A percentile compares a stretch with the other conserved stretches of the same genome.
These are phyloP conservation scores for Cadophora sp. DNA, from an alignment of 2,329 filamentous ascomycete species.

Conservation along the genomic window DNA sequence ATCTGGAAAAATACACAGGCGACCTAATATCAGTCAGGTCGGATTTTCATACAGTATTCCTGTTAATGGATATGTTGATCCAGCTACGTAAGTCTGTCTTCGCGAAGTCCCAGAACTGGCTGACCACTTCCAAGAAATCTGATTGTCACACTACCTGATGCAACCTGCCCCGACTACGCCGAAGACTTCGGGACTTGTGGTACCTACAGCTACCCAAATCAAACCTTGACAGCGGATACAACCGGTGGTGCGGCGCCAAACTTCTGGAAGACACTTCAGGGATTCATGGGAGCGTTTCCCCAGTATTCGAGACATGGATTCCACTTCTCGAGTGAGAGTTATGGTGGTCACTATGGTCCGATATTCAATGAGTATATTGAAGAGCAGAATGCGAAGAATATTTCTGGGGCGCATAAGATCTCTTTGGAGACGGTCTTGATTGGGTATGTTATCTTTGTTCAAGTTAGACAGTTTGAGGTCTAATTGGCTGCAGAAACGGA, in stretches of 20 bases:
- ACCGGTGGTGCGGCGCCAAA: conserved; percentile 61
- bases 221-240: conserved; percentile 57
- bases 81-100: conserved; percentile 20
- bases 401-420: conserved; percentile 55
- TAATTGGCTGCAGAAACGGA: conserved; percentile 51
- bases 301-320: conserved; percentile 57
- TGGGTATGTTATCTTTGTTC: conserved; percentile 43
- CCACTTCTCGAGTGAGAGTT: conserved; percentile 62
- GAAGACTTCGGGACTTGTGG: conserved; percentile 53
- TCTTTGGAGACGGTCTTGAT: conserved; percentile 58
- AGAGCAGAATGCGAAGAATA: conserved; percentile 64
- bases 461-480: not conserved
- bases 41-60: conserved; percentile 49
- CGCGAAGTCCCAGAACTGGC: conserved; percentile 7
- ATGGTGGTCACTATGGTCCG: conserved; percentile 65
- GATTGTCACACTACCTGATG: conserved; percentile 54
- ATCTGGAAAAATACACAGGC: not conserved
- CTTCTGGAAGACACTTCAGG: conserved; percentile 67
- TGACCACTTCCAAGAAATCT: conserved; percentile 23
- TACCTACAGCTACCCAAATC: conserved; percentile 60
- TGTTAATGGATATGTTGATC: conserved; percentile 38
- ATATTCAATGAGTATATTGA: conserved; percentile 65
- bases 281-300: conserved; percentile 68
- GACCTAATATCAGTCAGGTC: conserved; percentile 27
- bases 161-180: conserved; percentile 58